Percentiles rank a stretch among this genome's conserved stretches.
phyloP scores from a whole-genome alignment of 306 rosid genomes.

The Ormosia semicastrata region DNA sequence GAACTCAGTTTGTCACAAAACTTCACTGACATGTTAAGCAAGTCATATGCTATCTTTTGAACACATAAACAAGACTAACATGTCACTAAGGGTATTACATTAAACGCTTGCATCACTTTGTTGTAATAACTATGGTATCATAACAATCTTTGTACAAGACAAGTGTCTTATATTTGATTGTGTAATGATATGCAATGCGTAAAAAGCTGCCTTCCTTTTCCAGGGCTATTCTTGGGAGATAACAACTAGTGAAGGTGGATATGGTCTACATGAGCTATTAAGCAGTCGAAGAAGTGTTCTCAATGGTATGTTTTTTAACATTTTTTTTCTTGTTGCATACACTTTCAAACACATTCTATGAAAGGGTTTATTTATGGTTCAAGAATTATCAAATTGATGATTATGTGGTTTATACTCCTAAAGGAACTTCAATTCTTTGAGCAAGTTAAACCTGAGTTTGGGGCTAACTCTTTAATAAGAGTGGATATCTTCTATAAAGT shows the following conservation, averaged over 20 bases:
- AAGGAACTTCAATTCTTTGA: background rate
- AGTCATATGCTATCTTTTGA: no score
- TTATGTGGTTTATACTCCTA: conserved; percentile 3
- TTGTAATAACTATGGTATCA: background rate
- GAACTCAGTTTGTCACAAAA: no score
- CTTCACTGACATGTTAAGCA: no score
- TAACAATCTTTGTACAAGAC: background rate
- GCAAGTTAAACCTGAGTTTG: conserved; percentile 2
- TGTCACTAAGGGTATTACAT: no score
- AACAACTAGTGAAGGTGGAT: conserved; percentile 79
- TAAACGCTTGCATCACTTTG: background rate
- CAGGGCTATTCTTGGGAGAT: conserved; percentile 94
- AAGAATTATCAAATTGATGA: background rate
- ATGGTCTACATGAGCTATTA: conserved; percentile 66
- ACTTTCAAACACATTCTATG: background rate
- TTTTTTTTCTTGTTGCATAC: conserved; percentile 18
- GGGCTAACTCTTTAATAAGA: background rate
- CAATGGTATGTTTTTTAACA: conserved; percentile 41
- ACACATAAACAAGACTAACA: no score
- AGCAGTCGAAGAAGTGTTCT: conserved; percentile 67
- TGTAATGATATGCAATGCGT: background rate
- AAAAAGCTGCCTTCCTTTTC: conserved; percentile 20
- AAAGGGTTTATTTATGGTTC: background rate
- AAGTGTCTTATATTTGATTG: conserved; percentile 9
- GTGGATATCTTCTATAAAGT: background rate